Conservation (phyloP, 345 rosid species). For the Leavenworthia alabamica region DNA sequence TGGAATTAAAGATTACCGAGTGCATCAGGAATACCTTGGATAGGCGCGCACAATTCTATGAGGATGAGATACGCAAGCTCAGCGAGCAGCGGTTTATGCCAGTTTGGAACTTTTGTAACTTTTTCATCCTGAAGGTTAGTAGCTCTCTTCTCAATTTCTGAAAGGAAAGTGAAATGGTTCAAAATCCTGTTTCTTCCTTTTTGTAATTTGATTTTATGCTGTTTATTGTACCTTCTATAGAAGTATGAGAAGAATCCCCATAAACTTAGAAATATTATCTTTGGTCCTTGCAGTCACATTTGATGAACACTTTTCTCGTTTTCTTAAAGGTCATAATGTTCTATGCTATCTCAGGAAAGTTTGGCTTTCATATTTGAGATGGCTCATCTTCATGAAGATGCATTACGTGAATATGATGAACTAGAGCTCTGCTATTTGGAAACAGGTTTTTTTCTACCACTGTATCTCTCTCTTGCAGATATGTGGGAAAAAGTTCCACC, state of each 20-base stretch:
- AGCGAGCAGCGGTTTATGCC: constrained; percentile 93
- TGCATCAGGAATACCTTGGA: constrained; percentile 80
- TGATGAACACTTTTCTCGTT: constrained; percentile 13
- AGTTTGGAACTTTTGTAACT: constrained; percentile 92
- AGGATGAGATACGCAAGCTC: constrained; percentile 95
- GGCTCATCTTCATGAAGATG: constrained; percentile 95
- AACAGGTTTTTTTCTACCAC: constrained; percentile 51
- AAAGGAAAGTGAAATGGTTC: background rate
- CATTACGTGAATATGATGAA: constrained; percentile 92
- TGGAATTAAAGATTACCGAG: constrained; percentile 77
- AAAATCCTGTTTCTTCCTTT: background rate
- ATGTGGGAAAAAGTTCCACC: background rate
- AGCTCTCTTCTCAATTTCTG: constrained; percentile 30
- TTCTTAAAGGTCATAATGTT: constrained; percentile 20
- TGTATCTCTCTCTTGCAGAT: background rate
- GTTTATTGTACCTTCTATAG: constrained; percentile 4
- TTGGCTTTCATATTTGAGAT: constrained; percentile 98
- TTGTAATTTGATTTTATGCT: background rate
- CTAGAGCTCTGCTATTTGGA: constrained; percentile 90
- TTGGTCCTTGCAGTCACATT: constrained; percentile 12
- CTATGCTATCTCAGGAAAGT: constrained; percentile 65
- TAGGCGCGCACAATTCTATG: constrained; percentile 81
- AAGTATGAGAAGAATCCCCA: constrained; percentile 7
- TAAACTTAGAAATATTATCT: background rate
- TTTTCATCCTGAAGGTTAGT: constrained; percentile 89